Evolutionary conservation across 2,329 filamentous ascomycete species (phyloP).

Genomic region (Penicillium sclerotigenum): DNA sequence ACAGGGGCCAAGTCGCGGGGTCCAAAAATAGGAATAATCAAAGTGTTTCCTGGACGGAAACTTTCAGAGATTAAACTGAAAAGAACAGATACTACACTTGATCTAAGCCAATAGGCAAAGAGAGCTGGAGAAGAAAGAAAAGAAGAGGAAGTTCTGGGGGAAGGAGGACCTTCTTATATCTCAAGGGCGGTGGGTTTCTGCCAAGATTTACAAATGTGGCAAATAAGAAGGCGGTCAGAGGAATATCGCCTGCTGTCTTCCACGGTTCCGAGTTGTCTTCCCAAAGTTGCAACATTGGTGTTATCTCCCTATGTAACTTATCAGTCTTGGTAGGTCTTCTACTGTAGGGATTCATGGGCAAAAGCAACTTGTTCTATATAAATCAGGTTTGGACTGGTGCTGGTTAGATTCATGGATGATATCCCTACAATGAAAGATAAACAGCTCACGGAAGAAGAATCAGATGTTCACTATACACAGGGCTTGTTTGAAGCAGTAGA

Average conservation of each 20-base stretch:
- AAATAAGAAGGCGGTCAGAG: neutral
- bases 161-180: neutral
- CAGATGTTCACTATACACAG: conserved; percentile 33
- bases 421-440: neutral
- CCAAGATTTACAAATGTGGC: neutral
- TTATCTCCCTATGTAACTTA: neutral
- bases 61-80: neutral
- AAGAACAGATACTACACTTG: conserved; percentile 1
- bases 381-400: neutral
- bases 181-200: neutral
- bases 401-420: neutral
- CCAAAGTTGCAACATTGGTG: no score
- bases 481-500: conserved; percentile 23
- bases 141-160: neutral
- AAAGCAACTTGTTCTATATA: neutral
- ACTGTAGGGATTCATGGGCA: neutral
- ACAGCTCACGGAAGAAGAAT: conserved; percentile 15
- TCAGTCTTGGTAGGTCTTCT: neutral
- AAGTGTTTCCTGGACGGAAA: neutral
- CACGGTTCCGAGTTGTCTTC: neutral
- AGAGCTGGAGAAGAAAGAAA: neutral
- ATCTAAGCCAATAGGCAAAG: conserved; percentile 3
- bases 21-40: neutral
- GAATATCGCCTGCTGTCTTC: neutral
- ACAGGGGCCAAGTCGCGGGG: neutral